Evolutionary conservation across 202 grass and related monocot species (phyloP).

Genomic region (Schoenoplectus tabernaemontani): DNA sequence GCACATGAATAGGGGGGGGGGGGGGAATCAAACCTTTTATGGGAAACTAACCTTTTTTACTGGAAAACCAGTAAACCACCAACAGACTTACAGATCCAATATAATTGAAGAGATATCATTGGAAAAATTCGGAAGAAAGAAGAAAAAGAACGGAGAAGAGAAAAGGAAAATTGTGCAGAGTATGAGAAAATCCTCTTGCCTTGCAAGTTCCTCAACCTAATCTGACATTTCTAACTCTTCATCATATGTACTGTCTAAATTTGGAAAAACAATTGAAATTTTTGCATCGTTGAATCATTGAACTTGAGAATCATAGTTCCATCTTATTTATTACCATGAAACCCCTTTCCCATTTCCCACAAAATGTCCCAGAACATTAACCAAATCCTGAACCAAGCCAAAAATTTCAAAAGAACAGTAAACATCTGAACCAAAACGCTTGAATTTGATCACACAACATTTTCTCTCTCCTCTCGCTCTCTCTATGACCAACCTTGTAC

Average conservation of each 20-base stretch:
- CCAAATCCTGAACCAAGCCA: constrained; percentile 16
- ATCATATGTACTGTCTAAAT: neutral
- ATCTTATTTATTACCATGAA: constrained; percentile 20
- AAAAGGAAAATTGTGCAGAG: neutral
- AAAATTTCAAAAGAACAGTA: neutral
- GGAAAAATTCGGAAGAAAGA: too few relatives aligned
- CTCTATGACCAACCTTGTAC: constrained; percentile 71
- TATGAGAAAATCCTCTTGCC: neutral
- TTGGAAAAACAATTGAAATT: neutral
- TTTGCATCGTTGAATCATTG: neutral
- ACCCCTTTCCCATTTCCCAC: neutral
- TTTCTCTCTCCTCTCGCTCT: neutral
- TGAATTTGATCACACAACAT: constrained; percentile 20
- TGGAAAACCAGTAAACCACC: neutral
- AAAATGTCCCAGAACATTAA: neutral
- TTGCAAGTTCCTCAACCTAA: neutral
- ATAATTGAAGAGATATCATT: neutral
- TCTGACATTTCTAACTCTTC: neutral
- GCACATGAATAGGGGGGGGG: too few relatives aligned
- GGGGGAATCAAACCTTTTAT: neutral
- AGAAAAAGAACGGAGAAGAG: neutral
- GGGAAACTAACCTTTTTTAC: too few relatives aligned
- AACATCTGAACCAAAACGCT: constrained; percentile 6
- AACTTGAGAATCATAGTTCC: neutral
- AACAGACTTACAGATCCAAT: too few relatives aligned